Conservation (phyloP, 192 early-diverging fungal species). For the Diversispora epigaea region DNA sequence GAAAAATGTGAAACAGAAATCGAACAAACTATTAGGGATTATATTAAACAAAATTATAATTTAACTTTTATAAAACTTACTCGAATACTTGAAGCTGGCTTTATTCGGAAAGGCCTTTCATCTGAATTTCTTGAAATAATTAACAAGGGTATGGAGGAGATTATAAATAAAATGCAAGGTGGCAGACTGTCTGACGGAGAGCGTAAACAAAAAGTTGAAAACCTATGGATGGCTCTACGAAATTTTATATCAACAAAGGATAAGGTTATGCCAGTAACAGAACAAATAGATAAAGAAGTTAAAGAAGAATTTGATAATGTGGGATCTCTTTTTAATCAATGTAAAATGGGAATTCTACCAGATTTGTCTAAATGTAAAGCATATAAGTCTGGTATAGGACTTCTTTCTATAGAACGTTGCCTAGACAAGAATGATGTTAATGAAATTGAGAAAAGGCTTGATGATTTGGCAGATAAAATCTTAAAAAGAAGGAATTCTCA, state of each 20-base stretch:
- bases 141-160: not conserved
- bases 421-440: not conserved
- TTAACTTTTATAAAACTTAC: slow-evolving; percentile 2
- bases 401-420: too few species aligned
- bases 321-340: not conserved
- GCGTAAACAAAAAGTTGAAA: too few species aligned
- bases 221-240: too few species aligned
- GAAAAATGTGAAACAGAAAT: slow-evolving; percentile 11
- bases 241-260: too few species aligned
- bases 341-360: not conserved
- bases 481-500: slow-evolving; percentile 1
- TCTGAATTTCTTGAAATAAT: slow-evolving; percentile 18
- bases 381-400: slow-evolving; percentile 12
- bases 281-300: slow-evolving; percentile 24
- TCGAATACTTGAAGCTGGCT: not conserved
- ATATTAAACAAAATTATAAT: slow-evolving; percentile 15
- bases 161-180: too few species aligned
- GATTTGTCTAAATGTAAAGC: slow-evolving; percentile 4
- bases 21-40: slow-evolving; percentile 7
- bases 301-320: not conserved
- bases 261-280: not conserved
- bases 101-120: slow-evolving; percentile 15
- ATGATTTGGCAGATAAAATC: not conserved
- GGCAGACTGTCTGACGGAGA: too few species aligned
- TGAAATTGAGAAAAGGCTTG: not conserved